These are phyloP conservation scores for Hansenula anomala DNA, from an alignment of 1,139 yeast genomes.

Conservation along the genomic window DNA sequence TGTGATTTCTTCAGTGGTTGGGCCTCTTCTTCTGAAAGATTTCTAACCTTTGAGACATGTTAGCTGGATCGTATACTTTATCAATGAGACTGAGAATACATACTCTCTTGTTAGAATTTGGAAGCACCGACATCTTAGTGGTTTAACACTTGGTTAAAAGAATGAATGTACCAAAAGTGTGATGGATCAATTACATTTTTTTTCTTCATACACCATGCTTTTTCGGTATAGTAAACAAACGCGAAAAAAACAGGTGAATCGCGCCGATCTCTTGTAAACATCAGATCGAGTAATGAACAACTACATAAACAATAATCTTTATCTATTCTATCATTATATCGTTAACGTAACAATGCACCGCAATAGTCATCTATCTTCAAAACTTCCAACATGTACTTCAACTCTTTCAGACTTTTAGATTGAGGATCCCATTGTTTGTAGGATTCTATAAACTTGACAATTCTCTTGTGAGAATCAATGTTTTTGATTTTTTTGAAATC, in stretches of 20 bases:
- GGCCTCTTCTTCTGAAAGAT: not conserved
- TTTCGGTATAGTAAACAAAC: not conserved
- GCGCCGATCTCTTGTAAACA: not conserved
- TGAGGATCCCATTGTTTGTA: constrained; percentile 37
- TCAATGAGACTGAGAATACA: not conserved
- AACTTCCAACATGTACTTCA: constrained; percentile 29
- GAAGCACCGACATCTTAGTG: not conserved
- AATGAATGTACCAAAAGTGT: too few species aligned
- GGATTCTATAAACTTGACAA: constrained; percentile 10
- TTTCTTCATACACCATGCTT: not conserved
- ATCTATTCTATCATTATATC: not conserved
- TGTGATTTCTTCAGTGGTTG: not conserved
- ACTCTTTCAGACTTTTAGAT: constrained; percentile 32
- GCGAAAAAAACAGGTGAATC: not conserved
- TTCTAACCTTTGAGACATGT: not conserved
- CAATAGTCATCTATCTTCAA: constrained; percentile 19
- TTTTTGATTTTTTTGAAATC: constrained; percentile 43
- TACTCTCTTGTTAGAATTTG: not conserved
- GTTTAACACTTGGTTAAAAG: too few species aligned
- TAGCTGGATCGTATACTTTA: not conserved
- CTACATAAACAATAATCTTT: too few species aligned
- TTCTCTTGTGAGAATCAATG: constrained; percentile 25
- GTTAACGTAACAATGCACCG: constrained; percentile 5
- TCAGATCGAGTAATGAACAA: too few species aligned
- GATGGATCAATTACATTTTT: not conserved